A percentile compares a stretch with the other conserved stretches of the same genome.
These are phyloP conservation scores for Striga hermonthica DNA, from an alignment of 305 asterid species.

Conservation along the genomic window DNA sequence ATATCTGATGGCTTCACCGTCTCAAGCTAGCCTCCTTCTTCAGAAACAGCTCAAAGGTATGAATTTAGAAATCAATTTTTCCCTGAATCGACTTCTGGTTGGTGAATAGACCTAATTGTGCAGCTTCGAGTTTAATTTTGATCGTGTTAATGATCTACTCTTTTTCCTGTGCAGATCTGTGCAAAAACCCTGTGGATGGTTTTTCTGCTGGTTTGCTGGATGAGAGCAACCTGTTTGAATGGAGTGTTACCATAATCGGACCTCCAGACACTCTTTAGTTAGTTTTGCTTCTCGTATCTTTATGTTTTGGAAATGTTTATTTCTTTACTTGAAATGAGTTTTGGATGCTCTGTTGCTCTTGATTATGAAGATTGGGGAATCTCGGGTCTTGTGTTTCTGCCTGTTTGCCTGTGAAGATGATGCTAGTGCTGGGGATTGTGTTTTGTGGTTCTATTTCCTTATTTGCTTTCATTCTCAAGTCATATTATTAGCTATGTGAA, in stretches of 20 bases:
- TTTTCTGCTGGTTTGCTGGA: slow-evolving; percentile 95
- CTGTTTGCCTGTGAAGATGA: slow-evolving; percentile 14
- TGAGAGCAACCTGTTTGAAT: slow-evolving; percentile 80
- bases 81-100: slow-evolving; percentile 20
- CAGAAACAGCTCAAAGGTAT: slow-evolving; percentile 93
- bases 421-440: slow-evolving; percentile 7
- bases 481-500: neutral
- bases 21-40: slow-evolving; percentile 83
- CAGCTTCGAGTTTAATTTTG: slow-evolving; percentile 30
- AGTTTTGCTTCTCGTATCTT: slow-evolving; percentile 33
- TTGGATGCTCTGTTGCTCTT: slow-evolving; percentile 8
- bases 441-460: neutral
- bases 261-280: slow-evolving; percentile 96
- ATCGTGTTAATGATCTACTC: slow-evolving; percentile 47
- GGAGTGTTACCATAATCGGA: slow-evolving; percentile 96
- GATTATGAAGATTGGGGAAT: slow-evolving; percentile 21
- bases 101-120: slow-evolving; percentile 27
- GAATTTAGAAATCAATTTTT: slow-evolving; percentile 4
- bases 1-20: slow-evolving; percentile 61
- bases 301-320: slow-evolving; percentile 18
- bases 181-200: slow-evolving; percentile 95
- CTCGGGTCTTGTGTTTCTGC: neutral
- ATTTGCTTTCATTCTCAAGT: neutral
- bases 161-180: slow-evolving; percentile 73
- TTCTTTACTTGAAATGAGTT: slow-evolving; percentile 19